These are phyloP conservation scores for Nelumbo lutea DNA, from an alignment of 164 flowering plant species.

Conservation along the genomic window DNA sequence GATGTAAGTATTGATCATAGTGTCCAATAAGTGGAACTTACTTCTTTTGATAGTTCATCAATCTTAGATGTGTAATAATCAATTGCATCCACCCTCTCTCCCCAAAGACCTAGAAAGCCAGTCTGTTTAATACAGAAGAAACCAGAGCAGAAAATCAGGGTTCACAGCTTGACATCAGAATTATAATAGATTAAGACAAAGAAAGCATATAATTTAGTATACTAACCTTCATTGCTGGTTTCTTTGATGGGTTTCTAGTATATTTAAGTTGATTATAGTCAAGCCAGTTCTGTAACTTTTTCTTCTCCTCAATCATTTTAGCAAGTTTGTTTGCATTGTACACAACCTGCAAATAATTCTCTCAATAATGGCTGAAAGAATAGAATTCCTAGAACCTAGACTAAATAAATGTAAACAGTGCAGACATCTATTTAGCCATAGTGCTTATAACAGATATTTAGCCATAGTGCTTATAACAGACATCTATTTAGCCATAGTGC, in stretches of 20 bases:
- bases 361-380: not conserved
- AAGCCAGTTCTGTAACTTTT: slow-evolving; percentile 64
- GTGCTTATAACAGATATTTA: no score
- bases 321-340: slow-evolving; percentile 67
- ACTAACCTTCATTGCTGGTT: slow-evolving; percentile 57
- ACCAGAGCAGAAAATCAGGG: not conserved
- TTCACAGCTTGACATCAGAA: not conserved
- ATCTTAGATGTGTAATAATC: slow-evolving; percentile 52
- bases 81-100: slow-evolving; percentile 67
- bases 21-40: slow-evolving; percentile 21
- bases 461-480: no score
- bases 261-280: slow-evolving; percentile 63
- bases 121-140: slow-evolving; percentile 34
- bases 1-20: not conserved
- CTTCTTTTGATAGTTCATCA: slow-evolving; percentile 45
- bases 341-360: slow-evolving; percentile 53
- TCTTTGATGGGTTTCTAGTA: slow-evolving; percentile 43
- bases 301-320: slow-evolving; percentile 53
- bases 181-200: no score
- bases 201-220: no score
- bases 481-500: no score
- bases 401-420: no score
- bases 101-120: slow-evolving; percentile 74
- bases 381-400: no score
- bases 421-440: no score